A percentile compares a stretch with the other conserved stretches of the same genome.
Evolutionary conservation across 2,329 filamentous ascomycete genomes (phyloP).

Genomic region (Beauveria rudraprayagi): DNA sequence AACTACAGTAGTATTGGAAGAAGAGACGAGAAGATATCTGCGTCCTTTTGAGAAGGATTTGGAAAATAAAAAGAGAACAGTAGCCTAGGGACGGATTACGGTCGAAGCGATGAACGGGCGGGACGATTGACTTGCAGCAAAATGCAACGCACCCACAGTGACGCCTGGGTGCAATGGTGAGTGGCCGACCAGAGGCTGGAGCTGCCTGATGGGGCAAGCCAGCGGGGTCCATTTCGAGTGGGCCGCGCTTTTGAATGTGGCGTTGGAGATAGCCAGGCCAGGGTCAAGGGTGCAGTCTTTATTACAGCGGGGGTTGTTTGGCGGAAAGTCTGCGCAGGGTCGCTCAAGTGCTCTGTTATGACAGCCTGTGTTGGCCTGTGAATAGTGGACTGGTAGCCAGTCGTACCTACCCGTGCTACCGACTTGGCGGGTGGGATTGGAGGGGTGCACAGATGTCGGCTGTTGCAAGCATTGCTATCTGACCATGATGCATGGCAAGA

Average conservation of each 20-base stretch:
- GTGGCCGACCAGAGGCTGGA: not conserved
- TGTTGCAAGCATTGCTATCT: no score
- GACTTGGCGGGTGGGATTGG: not conserved
- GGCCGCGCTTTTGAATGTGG: not conserved
- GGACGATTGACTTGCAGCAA: not conserved
- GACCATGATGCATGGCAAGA: no score
- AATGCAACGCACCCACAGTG: not conserved
- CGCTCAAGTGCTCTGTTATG: no score
- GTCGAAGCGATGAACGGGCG: not conserved
- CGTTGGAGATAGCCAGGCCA: not conserved
- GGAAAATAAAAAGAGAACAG: not conserved
- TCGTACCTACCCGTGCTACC: no score
- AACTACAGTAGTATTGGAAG: not conserved
- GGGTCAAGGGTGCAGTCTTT: not conserved
- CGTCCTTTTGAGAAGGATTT: slow-evolving; percentile 8
- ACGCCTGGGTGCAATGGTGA: not conserved
- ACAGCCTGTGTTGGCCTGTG: no score
- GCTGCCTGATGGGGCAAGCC: slow-evolving; percentile 4
- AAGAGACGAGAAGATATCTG: slow-evolving; percentile 1
- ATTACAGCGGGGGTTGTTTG: not conserved
- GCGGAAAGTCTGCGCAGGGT: not conserved
- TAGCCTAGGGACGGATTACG: not conserved
- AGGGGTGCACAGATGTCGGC: not conserved
- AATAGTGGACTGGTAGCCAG: no score
- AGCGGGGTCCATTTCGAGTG: not conserved